These are phyloP conservation scores for Pulveroboletus frians DNA, from an alignment of 768 basidiomycete species.

Conservation along the genomic window DNA sequence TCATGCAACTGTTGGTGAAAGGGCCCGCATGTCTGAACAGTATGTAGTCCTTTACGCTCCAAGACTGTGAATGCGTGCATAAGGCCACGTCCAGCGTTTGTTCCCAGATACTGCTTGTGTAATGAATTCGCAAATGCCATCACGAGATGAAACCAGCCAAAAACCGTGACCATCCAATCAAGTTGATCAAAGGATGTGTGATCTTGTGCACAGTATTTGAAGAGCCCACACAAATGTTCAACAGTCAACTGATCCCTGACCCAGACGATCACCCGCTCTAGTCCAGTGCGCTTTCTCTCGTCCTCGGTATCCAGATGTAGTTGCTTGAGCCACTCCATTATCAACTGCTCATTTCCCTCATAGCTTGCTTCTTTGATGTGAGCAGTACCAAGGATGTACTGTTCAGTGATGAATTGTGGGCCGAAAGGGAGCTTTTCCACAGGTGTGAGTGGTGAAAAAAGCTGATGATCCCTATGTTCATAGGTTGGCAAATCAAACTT, in stretches of 20 bases:
- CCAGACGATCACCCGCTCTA: constrained; percentile 29
- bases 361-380: constrained; percentile 38
- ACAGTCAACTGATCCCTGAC: constrained; percentile 37
- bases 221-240: constrained; percentile 33
- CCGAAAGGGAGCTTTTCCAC: constrained; percentile 27
- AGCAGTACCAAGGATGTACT: constrained; percentile 35
- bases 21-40: neutral
- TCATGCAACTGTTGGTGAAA: constrained; percentile 4
- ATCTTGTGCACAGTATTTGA: constrained; percentile 14
- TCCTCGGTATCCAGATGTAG: constrained; percentile 13
- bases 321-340: constrained; percentile 10
- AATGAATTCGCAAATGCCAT: no score
- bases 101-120: no score
- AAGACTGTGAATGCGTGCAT: neutral
- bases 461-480: constrained; percentile 1
- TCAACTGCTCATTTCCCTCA: constrained; percentile 28
- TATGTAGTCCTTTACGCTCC: neutral
- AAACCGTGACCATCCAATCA: no score
- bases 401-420: constrained; percentile 23
- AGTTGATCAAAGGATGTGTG: no score
- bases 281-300: constrained; percentile 17
- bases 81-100: no score
- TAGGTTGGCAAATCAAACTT: constrained; percentile 17
- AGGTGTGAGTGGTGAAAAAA: constrained; percentile 19
- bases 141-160: no score